phyloP scores from a whole-genome alignment of 106 monocot genomes.

The Iris macrosiphon region DNA sequence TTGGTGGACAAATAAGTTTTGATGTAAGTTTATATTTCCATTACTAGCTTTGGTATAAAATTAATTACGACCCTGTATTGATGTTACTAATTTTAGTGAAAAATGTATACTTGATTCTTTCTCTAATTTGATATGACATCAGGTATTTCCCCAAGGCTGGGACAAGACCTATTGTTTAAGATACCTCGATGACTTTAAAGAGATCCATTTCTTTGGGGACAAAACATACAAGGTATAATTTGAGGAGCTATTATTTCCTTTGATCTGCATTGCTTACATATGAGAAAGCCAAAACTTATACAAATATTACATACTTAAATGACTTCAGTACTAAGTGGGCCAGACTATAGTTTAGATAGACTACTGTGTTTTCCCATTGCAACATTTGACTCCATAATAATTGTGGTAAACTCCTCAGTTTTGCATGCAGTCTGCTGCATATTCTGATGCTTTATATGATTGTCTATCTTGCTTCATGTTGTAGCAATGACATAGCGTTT shows the following conservation, averaged over 20 bases:
- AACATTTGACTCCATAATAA: too few relatives aligned
- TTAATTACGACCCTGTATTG: neutral
- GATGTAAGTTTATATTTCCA: conserved; percentile 49
- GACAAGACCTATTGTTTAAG: conserved; percentile 93
- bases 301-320: too few relatives aligned
- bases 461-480: too few relatives aligned
- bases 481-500: too few relatives aligned
- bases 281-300: too few relatives aligned
- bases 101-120: neutral
- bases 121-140: conserved; percentile 2
- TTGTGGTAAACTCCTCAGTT: too few relatives aligned
- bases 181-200: conserved; percentile 73
- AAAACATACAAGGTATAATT: conserved; percentile 85
- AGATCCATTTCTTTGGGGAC: conserved; percentile 97
- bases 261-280: neutral
- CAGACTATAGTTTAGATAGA: too few relatives aligned
- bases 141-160: conserved; percentile 99
- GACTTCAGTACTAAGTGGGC: too few relatives aligned
- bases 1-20: conserved; percentile 99
- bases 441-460: too few relatives aligned
- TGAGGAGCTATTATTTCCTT: neutral
- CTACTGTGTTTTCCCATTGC: too few relatives aligned
- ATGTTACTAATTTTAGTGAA: neutral
- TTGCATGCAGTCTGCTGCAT: too few relatives aligned
- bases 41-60: neutral